These are phyloP conservation scores for Gracilariopsis chorda DNA, from an alignment of 23 red algal species.

Conservation along the genomic window DNA sequence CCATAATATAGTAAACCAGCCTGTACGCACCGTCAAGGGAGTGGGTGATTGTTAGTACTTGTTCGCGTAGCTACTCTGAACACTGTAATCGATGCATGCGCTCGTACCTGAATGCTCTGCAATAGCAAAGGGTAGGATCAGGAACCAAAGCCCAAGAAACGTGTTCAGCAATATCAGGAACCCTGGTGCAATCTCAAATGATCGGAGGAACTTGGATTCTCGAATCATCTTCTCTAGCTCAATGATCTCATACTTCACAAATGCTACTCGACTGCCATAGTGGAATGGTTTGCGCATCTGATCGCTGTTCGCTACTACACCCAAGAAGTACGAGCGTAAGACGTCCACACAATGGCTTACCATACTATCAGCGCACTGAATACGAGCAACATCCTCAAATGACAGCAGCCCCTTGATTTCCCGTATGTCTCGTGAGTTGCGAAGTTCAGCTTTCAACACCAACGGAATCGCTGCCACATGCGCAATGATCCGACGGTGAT, in stretches of 20 bases:
- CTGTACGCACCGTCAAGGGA: background rate
- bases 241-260: slow-evolving; percentile 15
- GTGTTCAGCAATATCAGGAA: slow-evolving; percentile 19
- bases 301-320: background rate
- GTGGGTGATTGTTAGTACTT: background rate
- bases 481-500: background rate
- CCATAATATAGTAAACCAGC: slow-evolving; percentile 59
- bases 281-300: background rate
- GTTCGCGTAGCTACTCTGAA: background rate
- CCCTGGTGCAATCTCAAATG: slow-evolving; percentile 28
- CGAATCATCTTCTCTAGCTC: slow-evolving; percentile 24
- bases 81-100: background rate
- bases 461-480: slow-evolving; percentile 33
- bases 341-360: slow-evolving; percentile 36
- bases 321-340: slow-evolving; percentile 10
- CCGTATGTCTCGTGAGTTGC: slow-evolving; percentile 10
- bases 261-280: background rate
- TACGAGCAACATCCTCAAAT: background rate
- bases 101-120: slow-evolving; percentile 29
- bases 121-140: slow-evolving; percentile 40
- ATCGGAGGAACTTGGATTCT: background rate
- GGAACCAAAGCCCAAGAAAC: slow-evolving; percentile 44
- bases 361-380: slow-evolving; percentile 47
- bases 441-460: slow-evolving; percentile 30
- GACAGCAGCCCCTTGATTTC: slow-evolving; percentile 41